Conservation (phyloP, 2,329 filamentous ascomycete species). For the Pestalotiopsis sp. region DNA sequence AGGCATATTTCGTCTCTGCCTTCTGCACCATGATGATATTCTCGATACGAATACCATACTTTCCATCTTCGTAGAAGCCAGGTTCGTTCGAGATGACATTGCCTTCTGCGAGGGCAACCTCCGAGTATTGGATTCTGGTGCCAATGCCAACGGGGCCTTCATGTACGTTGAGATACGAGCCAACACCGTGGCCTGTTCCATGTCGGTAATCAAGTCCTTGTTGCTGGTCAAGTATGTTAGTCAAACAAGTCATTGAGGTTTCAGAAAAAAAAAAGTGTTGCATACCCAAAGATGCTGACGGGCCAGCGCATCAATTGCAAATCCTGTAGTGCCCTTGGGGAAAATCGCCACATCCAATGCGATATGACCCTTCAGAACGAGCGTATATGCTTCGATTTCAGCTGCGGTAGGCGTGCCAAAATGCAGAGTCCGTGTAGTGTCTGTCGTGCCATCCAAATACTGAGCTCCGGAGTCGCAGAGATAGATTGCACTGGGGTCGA, state of each 20-base stretch:
- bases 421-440: conserved; percentile 91
- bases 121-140: conserved; percentile 86
- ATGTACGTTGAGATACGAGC: conserved; percentile 94
- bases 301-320: conserved; percentile 84
- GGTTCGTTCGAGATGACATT: conserved; percentile 97
- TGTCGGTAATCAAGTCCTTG: conserved; percentile 94
- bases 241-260: conserved; percentile 12
- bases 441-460: conserved; percentile 92
- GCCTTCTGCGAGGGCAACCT: conserved; percentile 85
- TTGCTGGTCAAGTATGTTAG: conserved; percentile 38
- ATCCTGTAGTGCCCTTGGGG: conserved; percentile 93
- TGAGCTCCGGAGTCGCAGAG: conserved; percentile 98
- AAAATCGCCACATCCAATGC: conserved; percentile 85
- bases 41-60: conserved; percentile 94
- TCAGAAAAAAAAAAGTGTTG: not conserved
- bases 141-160: conserved; percentile 97
- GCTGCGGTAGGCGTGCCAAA: conserved; percentile 83
- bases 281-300: conserved; percentile 89
- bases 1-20: conserved; percentile 82
- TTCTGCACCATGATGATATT: conserved; percentile 92
- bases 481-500: conserved; percentile 86
- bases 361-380: conserved; percentile 94
- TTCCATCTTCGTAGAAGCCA: conserved; percentile 94
- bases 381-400: conserved; percentile 87
- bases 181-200: conserved; percentile 94